Percentiles rank a stretch among this genome's conserved stretches.
Conservation (phyloP, 805 yeast genomes). For the Cephaloascus albidus region DNA sequence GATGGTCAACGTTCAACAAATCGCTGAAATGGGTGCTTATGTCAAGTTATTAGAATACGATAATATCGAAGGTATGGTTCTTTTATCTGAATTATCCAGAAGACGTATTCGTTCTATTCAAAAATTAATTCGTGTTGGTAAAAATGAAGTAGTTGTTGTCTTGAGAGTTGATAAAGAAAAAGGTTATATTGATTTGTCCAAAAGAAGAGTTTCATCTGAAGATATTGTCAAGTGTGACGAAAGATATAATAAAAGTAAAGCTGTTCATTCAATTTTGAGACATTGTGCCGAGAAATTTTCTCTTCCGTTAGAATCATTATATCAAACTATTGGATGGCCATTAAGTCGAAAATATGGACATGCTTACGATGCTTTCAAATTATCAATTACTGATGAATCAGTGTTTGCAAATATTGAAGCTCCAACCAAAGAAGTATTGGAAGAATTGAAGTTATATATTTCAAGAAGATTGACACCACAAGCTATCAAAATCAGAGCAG, state of each 20-base stretch:
- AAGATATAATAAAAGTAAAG: constrained; percentile 91
- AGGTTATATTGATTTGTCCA: constrained; percentile 95
- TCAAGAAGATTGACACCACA: constrained; percentile 94
- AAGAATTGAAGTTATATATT: constrained; percentile 80
- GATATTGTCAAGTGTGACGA: constrained; percentile 97
- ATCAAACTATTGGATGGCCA: constrained; percentile 94
- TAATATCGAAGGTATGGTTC: constrained; percentile 97
- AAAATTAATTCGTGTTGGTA: constrained; percentile 94
- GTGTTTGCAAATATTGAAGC: constrained; percentile 76
- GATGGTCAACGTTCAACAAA: constrained; percentile 96
- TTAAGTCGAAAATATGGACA: constrained; percentile 92
- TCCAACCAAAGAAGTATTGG: constrained; percentile 66
- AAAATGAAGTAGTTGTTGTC: constrained; percentile 96
- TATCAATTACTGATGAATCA: constrained; percentile 84
- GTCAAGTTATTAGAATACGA: constrained; percentile 93
- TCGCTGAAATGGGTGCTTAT: constrained; percentile 99
- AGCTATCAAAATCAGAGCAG: constrained; percentile 97
- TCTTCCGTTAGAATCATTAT: constrained; percentile 75
- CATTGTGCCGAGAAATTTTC: constrained; percentile 97
- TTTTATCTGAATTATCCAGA: constrained; percentile 91
- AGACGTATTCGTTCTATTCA: constrained; percentile 98
- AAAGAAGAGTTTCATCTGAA: constrained; percentile 96
- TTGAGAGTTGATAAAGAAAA: constrained; percentile 97
- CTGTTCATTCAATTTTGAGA: constrained; percentile 96
- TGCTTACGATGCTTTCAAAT: constrained; percentile 94